Conservation (phyloP, 2,329 filamentous ascomycete genomes). For the Claviceps fusiformis region DNA sequence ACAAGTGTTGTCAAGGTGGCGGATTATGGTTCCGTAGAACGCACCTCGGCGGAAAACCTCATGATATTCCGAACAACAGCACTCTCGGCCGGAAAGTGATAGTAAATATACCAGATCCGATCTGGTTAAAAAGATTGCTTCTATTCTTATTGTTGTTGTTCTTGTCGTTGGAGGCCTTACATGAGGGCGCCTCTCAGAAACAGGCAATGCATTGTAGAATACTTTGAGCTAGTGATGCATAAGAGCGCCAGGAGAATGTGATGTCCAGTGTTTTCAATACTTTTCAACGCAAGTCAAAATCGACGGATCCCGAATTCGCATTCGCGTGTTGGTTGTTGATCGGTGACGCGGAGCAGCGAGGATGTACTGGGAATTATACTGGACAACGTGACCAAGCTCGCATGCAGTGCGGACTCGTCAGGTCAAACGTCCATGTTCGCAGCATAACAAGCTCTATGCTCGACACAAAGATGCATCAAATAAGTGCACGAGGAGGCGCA, state of each 20-base stretch:
- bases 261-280: background rate
- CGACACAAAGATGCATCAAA: background rate
- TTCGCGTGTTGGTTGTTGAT: background rate
- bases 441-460: background rate
- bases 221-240: too few relatives aligned
- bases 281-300: background rate
- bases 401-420: background rate
- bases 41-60: background rate
- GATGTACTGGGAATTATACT: background rate
- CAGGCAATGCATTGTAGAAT: too few relatives aligned
- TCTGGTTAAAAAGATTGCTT: too few relatives aligned
- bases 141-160: background rate
- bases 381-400: background rate
- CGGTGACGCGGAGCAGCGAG: background rate
- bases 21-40: background rate
- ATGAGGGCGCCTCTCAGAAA: too few relatives aligned
- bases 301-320: background rate
- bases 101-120: background rate
- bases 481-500: background rate
- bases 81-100: background rate
- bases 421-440: background rate
- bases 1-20: background rate
- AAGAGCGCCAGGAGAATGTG: background rate
- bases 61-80: background rate
- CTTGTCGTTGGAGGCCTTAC: background rate